phyloP scores from a whole-genome alignment of 345 rosid species.

The Gossypium sturtianum region DNA sequence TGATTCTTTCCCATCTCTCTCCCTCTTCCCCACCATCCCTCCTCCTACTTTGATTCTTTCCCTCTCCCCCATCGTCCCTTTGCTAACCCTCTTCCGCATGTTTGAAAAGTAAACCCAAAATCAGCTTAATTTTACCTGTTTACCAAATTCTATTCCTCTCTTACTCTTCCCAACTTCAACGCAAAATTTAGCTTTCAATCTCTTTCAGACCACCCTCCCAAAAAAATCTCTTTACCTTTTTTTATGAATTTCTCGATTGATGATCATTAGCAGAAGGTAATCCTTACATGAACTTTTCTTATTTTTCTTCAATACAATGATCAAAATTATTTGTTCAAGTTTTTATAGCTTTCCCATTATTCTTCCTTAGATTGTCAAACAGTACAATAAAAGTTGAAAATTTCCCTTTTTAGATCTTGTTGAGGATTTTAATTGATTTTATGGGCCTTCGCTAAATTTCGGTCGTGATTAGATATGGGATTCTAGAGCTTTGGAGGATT shows the following conservation, averaged over 20 bases:
- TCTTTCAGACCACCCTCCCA: neutral
- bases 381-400: neutral
- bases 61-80: too few species aligned
- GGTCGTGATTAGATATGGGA: neutral
- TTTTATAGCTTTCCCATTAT: neutral
- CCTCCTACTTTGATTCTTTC: too few species aligned
- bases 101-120: too few species aligned
- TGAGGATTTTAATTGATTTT: neutral
- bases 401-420: neutral
- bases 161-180: too few species aligned
- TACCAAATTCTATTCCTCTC: too few species aligned
- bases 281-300: neutral
- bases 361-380: neutral
- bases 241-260: neutral
- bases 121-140: too few species aligned
- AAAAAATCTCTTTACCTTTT: neutral
- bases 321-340: neutral
- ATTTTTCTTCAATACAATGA: neutral
- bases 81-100: too few species aligned
- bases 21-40: too few species aligned
- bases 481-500: neutral
- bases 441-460: neutral
- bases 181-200: neutral
- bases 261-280: conserved; percentile 15
- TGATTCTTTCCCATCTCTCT: too few species aligned